Conservation (phyloP, 2,329 filamentous ascomycete genomes). For the Cryphonectria nitschkei region DNA sequence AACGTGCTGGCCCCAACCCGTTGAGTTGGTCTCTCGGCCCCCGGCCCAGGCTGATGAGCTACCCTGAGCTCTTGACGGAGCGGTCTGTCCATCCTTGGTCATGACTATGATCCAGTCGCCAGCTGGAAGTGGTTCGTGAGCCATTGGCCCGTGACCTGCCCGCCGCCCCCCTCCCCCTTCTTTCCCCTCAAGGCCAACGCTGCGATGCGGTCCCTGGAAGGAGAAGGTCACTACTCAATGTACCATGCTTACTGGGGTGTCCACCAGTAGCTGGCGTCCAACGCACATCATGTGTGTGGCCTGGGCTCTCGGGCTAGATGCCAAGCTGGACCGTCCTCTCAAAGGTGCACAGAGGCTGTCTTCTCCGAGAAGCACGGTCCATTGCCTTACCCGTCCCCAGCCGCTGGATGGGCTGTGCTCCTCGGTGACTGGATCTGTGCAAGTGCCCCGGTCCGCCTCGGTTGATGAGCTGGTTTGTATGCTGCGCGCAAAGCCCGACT, state of each 20-base stretch:
- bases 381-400: background rate
- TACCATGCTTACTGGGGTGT: background rate
- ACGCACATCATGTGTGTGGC: background rate
- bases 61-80: conserved; percentile 47
- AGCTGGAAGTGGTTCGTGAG: background rate
- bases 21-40: background rate
- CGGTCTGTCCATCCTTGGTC: background rate
- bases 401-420: background rate
- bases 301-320: background rate
- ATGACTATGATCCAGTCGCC: background rate
- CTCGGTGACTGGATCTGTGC: background rate
- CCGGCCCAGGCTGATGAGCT: background rate
- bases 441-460: background rate
- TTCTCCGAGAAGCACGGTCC: background rate
- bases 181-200: background rate
- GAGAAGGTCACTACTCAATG: background rate
- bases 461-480: background rate
- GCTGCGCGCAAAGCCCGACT: background rate
- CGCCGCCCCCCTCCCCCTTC: background rate
- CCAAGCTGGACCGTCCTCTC: background rate
- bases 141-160: background rate
- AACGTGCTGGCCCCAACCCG: background rate
- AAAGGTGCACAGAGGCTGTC: background rate
- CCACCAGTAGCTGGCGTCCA: background rate
- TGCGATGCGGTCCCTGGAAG: background rate